phyloP scores from a whole-genome alignment of 768 basidiomycete species.

The Rhizopogon salebrosus region DNA sequence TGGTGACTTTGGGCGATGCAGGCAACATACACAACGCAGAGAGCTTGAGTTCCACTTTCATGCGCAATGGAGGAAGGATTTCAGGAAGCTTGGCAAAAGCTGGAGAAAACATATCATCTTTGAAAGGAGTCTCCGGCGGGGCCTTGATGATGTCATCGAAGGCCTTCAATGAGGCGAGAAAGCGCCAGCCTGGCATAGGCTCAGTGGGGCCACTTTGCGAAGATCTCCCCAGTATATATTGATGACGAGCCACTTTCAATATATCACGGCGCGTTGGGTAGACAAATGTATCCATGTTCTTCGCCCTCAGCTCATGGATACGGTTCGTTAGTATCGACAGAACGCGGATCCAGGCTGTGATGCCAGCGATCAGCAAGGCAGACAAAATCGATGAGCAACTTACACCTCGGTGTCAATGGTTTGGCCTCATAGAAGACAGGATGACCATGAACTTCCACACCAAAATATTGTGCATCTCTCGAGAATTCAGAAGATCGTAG shows the following conservation, averaged over 20 bases:
- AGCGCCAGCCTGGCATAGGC: background rate
- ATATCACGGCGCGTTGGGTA: background rate
- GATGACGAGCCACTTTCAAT: background rate
- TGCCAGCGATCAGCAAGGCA: background rate
- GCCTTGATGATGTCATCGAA: constrained; percentile 1
- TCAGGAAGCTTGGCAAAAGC: background rate
- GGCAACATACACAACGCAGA: background rate
- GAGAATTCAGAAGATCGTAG: background rate
- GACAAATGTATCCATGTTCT: background rate
- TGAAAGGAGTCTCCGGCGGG: background rate
- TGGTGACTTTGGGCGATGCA: background rate
- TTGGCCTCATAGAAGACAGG: constrained; percentile 35
- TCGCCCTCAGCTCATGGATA: background rate
- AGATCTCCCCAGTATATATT: background rate
- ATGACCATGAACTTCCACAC: constrained; percentile 25
- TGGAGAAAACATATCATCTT: background rate
- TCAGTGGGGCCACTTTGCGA: background rate
- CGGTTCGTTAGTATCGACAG: background rate
- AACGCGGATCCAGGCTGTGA: background rate
- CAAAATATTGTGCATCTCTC: constrained; percentile 29
- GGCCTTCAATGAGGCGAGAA: background rate
- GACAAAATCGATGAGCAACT: constrained; percentile 7
- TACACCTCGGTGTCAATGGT: constrained; percentile 38
- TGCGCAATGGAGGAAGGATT: background rate
- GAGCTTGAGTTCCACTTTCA: background rate